Evolutionary conservation across 1,284 basidiomycete genomes (phyloP).

Genomic region (Jaminaea rosea): DNA sequence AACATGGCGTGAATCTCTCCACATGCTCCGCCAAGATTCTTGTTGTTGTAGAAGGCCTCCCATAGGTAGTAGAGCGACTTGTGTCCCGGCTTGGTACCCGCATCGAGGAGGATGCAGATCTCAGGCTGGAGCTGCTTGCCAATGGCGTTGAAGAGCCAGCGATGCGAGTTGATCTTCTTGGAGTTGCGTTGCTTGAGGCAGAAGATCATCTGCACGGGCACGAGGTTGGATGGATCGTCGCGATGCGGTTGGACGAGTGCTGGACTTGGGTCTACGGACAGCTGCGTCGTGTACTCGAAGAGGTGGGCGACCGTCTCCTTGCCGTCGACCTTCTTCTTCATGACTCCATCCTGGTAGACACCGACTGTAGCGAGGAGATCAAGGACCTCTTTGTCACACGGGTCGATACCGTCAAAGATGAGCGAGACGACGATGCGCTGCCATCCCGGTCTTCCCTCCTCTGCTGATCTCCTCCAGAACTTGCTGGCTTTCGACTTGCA

Average conservation of each 20-base stretch:
- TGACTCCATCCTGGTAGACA: constrained; percentile 61
- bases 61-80: constrained; percentile 44
- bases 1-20: constrained; percentile 47
- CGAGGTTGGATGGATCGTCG: constrained; percentile 67
- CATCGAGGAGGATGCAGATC: constrained; percentile 43
- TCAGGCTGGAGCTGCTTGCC: constrained; percentile 57
- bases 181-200: constrained; percentile 93
- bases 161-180: constrained; percentile 56
- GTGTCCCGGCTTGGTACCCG: constrained; percentile 45
- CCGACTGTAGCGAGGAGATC: constrained; percentile 49
- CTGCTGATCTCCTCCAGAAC: constrained; percentile 60
- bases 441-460: constrained; percentile 63
- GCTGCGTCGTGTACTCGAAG: constrained; percentile 60
- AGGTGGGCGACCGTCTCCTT: constrained; percentile 78
- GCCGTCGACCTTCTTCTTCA: constrained; percentile 82
- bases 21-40: constrained; percentile 43
- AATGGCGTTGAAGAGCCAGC: constrained; percentile 96
- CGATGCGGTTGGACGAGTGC: constrained; percentile 80
- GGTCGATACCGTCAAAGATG: constrained; percentile 85
- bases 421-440: constrained; percentile 76
- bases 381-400: constrained; percentile 71
- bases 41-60: constrained; percentile 46
- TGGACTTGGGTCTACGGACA: constrained; percentile 72
- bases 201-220: constrained; percentile 91
- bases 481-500: constrained; percentile 91